Percentiles rank a stretch among this genome's conserved stretches.
Evolutionary conservation across 805 yeast genomes (phyloP).

Genomic region (Diddensiella transvaalensis): DNA sequence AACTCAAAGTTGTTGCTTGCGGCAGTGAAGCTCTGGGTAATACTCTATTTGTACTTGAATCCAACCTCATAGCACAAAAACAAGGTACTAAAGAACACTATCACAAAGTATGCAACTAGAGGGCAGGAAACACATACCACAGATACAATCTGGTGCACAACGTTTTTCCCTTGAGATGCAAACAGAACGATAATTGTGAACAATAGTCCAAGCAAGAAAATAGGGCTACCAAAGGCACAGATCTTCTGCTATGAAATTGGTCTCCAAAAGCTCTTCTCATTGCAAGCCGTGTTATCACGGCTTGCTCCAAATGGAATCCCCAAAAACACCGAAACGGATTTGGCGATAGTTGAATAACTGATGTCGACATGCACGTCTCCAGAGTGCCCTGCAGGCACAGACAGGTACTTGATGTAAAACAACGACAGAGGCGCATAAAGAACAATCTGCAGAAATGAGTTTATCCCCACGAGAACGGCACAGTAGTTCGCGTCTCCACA

Average conservation of each 20-base stretch:
- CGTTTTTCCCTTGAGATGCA: constrained; percentile 46
- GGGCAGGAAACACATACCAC: constrained; percentile 52
- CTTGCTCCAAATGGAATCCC: constrained; percentile 52
- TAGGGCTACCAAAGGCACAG: constrained; percentile 45
- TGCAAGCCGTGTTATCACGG: constrained; percentile 41
- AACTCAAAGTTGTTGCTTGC: constrained; percentile 57
- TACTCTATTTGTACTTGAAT: constrained; percentile 36
- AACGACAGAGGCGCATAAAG: constrained; percentile 52
- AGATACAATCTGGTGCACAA: constrained; percentile 45
- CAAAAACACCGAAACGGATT: constrained; percentile 49
- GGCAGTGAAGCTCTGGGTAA: constrained; percentile 54
- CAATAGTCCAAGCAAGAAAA: constrained; percentile 51
- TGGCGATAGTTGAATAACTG: constrained; percentile 42
- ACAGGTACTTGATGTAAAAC: constrained; percentile 45
- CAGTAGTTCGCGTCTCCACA: constrained; percentile 50
- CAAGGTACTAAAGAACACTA: constrained; percentile 45
- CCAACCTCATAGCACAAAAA: constrained; percentile 31
- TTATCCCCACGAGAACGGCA: constrained; percentile 49
- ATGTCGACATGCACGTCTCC: constrained; percentile 14
- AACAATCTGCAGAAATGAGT: constrained; percentile 48
- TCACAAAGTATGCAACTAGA: constrained; percentile 43
- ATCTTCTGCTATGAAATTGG: constrained; percentile 33
- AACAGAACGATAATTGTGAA: constrained; percentile 52
- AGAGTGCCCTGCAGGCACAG: not conserved
- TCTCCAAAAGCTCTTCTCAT: constrained; percentile 30